Conservation (phyloP, 2,329 filamentous ascomycete genomes). For the Chaetomiaceae sp. region DNA sequence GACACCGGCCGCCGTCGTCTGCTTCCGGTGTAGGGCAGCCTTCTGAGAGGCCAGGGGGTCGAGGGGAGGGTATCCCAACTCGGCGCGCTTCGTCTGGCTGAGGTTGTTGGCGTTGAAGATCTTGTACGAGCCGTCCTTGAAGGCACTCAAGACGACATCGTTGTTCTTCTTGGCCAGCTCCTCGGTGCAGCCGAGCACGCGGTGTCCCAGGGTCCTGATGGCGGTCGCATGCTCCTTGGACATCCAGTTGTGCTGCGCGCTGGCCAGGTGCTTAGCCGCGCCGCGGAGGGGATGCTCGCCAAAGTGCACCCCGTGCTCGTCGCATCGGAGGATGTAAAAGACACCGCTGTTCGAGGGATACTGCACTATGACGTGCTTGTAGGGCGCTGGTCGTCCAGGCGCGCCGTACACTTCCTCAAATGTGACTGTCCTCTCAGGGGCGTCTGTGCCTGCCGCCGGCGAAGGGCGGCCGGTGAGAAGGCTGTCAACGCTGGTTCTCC, state of each 20-base stretch:
- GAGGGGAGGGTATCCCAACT: slow-evolving; percentile 14
- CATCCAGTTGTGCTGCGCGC: slow-evolving; percentile 29
- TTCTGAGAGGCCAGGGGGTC: slow-evolving; percentile 9
- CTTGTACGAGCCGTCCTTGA: slow-evolving; percentile 31
- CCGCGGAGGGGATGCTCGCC: slow-evolving; percentile 32
- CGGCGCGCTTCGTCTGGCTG: slow-evolving; percentile 18
- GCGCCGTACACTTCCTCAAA: slow-evolving; percentile 34
- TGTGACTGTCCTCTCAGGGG: slow-evolving; percentile 23
- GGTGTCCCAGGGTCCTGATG: slow-evolving; percentile 33
- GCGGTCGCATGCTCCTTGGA: slow-evolving; percentile 31
- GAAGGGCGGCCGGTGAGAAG: background rate
- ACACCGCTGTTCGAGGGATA: slow-evolving; percentile 27
- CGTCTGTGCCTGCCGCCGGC: background rate
- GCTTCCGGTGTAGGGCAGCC: slow-evolving; percentile 2
- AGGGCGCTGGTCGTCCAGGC: slow-evolving; percentile 26
- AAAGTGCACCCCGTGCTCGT: slow-evolving; percentile 37
- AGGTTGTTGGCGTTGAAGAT: slow-evolving; percentile 28
- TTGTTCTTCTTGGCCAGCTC: slow-evolving; percentile 34
- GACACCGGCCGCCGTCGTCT: slow-evolving; percentile 20
- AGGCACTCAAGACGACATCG: slow-evolving; percentile 27
- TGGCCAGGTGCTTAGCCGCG: slow-evolving; percentile 37
- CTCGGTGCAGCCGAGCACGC: slow-evolving; percentile 32
- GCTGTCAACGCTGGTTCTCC: background rate
- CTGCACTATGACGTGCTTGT: slow-evolving; percentile 34
- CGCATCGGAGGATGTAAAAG: slow-evolving; percentile 39